phyloP scores from a whole-genome alignment of 2,329 filamentous ascomycete species.

The Trichoderma atroviride region DNA sequence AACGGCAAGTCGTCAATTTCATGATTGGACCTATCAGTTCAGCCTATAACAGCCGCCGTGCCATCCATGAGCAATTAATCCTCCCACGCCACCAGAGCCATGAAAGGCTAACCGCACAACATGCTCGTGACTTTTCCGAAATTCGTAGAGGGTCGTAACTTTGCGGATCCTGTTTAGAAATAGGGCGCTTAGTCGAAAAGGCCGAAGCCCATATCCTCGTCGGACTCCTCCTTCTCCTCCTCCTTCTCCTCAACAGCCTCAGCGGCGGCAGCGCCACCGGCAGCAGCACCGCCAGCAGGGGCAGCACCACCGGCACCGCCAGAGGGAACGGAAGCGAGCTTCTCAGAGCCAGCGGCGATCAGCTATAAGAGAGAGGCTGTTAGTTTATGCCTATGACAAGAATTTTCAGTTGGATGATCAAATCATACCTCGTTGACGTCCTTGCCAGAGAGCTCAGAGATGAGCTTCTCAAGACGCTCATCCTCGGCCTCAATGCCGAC shows the following conservation, averaged over 20 bases:
- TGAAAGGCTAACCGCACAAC: slow-evolving; percentile 39
- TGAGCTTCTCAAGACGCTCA: slow-evolving; percentile 82
- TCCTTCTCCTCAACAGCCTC: slow-evolving; percentile 89
- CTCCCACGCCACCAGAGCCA: slow-evolving; percentile 38
- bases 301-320: slow-evolving; percentile 70
- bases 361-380: slow-evolving; percentile 58
- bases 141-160: slow-evolving; percentile 40
- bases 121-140: slow-evolving; percentile 40
- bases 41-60: slow-evolving; percentile 35
- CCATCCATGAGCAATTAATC: slow-evolving; percentile 39
- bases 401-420: background rate
- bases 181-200: slow-evolving; percentile 68
- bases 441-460: slow-evolving; percentile 91
- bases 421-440: slow-evolving; percentile 82
- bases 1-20: slow-evolving; percentile 36
- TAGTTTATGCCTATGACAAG: background rate
- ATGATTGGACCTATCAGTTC: slow-evolving; percentile 37
- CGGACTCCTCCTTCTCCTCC: slow-evolving; percentile 62
- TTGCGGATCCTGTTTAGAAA: slow-evolving; percentile 33
- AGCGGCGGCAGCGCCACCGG: slow-evolving; percentile 62
- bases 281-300: slow-evolving; percentile 69
- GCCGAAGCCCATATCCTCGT: slow-evolving; percentile 78
- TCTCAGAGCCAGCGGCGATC: slow-evolving; percentile 84
- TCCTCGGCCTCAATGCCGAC: slow-evolving; percentile 93
- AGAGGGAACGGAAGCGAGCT: slow-evolving; percentile 97